Evolutionary conservation across 1,139 yeast genomes (phyloP).

Genomic region (Debaryomyces fabryi): DNA sequence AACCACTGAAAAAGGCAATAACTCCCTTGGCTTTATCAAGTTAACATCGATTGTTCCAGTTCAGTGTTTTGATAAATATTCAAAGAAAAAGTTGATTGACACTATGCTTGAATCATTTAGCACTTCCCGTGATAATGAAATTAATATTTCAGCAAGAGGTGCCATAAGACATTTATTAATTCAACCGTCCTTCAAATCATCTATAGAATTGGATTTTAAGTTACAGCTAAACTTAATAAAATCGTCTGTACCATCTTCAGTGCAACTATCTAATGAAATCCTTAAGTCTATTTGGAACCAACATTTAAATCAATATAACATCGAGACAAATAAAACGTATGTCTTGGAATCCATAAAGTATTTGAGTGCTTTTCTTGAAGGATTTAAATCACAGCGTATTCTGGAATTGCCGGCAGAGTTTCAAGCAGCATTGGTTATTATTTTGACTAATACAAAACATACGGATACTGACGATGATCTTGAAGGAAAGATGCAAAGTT

Average conservation of each 20-base stretch:
- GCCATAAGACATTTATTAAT: slow-evolving; percentile 39
- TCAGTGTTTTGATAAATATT: slow-evolving; percentile 48
- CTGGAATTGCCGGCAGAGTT: slow-evolving; percentile 16
- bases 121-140: not conserved
- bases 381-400: not conserved
- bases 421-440: slow-evolving; percentile 19
- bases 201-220: slow-evolving; percentile 46
- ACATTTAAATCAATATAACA: slow-evolving; percentile 28
- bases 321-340: slow-evolving; percentile 19
- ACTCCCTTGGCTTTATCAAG: slow-evolving; percentile 9
- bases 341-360: slow-evolving; percentile 16
- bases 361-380: slow-evolving; percentile 11
- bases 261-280: slow-evolving; percentile 19
- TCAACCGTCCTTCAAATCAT: slow-evolving; percentile 55
- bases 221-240: slow-evolving; percentile 25
- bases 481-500: not conserved
- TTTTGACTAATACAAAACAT: slow-evolving; percentile 14
- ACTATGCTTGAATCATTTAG: slow-evolving; percentile 20
- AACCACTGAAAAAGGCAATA: not conserved
- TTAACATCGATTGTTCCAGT: slow-evolving; percentile 43
- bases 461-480: not conserved
- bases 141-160: slow-evolving; percentile 16
- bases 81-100: slow-evolving; percentile 44
- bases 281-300: slow-evolving; percentile 33
- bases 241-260: slow-evolving; percentile 17